Percentiles rank a stretch among this genome's conserved stretches.
These are phyloP conservation scores for Tephrocybe sp. DNA, from an alignment of 768 basidiomycete genomes.

Conservation along the genomic window DNA sequence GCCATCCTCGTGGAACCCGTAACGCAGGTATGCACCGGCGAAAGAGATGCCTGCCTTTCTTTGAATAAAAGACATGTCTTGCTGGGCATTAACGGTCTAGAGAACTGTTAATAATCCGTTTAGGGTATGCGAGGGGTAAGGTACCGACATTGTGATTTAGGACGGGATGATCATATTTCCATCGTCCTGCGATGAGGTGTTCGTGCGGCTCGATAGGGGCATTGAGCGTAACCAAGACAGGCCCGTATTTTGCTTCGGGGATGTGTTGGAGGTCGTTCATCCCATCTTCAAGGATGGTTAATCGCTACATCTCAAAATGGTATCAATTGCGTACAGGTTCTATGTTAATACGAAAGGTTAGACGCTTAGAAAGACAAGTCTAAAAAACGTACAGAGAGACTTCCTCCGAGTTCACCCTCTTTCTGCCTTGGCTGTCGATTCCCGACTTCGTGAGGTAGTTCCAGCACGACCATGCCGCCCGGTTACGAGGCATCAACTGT, in stretches of 20 bases:
- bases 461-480: slow-evolving; percentile 75
- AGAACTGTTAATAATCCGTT: neutral
- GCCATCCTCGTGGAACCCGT: slow-evolving; percentile 84
- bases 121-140: neutral
- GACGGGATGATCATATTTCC: slow-evolving; percentile 70
- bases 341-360: no score
- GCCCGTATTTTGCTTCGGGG: slow-evolving; percentile 52
- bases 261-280: slow-evolving; percentile 81
- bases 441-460: slow-evolving; percentile 67
- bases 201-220: slow-evolving; percentile 60
- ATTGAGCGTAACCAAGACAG: slow-evolving; percentile 72
- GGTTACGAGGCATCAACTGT: slow-evolving; percentile 66
- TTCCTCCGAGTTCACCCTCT: slow-evolving; percentile 51
- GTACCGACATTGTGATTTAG: slow-evolving; percentile 48
- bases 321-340: neutral
- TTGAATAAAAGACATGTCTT: slow-evolving; percentile 57
- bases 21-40: slow-evolving; percentile 72
- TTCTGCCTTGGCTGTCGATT: slow-evolving; percentile 30
- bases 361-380: neutral
- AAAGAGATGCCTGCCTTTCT: slow-evolving; percentile 60
- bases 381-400: slow-evolving; percentile 56
- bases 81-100: slow-evolving; percentile 57
- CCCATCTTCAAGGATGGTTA: slow-evolving; percentile 41
- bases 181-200: slow-evolving; percentile 47
- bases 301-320: slow-evolving; percentile 6